Conservation (phyloP, 768 basidiomycete species). For the Leccinum longicurvipes region DNA sequence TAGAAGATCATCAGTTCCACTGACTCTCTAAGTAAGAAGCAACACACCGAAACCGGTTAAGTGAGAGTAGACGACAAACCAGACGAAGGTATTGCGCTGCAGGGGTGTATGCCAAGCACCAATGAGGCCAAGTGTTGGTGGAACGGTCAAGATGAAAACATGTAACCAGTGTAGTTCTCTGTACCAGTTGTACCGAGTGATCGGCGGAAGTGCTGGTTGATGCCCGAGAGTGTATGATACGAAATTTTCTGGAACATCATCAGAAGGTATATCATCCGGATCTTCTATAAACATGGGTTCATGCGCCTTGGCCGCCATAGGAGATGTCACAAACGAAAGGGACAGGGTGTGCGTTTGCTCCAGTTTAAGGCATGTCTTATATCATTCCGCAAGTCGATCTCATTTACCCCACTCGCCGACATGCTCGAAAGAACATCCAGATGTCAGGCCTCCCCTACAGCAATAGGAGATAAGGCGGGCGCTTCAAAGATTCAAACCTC, state of each 20-base stretch:
- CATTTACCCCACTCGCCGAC: not conserved
- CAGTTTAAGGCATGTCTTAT: not conserved
- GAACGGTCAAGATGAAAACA: constrained; percentile 3
- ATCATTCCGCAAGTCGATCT: not conserved
- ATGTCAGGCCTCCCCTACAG: no score
- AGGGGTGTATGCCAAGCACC: constrained; percentile 4
- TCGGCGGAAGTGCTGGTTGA: constrained; percentile 4
- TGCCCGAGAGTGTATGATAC: constrained; percentile 9
- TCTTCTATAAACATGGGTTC: constrained; percentile 1
- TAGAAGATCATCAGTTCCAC: not conserved
- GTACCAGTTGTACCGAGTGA: constrained; percentile 15
- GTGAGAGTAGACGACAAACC: constrained; percentile 43
- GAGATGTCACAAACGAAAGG: not conserved
- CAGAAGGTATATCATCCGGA: constrained; percentile 4
- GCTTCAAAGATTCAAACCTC: not conserved
- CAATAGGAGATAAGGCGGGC: not conserved
- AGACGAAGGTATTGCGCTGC: not conserved
- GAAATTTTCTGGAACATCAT: constrained; percentile 4
- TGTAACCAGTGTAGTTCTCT: constrained; percentile 7
- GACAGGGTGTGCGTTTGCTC: not conserved
- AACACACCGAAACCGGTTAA: constrained; percentile 71
- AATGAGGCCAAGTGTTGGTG: constrained; percentile 3
- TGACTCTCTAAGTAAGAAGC: not conserved
- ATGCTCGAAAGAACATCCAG: not conserved
- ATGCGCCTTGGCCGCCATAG: not conserved